phyloP scores from a whole-genome alignment of 2,329 filamentous ascomycete species.

The Clarireedia homoeocarpa region DNA sequence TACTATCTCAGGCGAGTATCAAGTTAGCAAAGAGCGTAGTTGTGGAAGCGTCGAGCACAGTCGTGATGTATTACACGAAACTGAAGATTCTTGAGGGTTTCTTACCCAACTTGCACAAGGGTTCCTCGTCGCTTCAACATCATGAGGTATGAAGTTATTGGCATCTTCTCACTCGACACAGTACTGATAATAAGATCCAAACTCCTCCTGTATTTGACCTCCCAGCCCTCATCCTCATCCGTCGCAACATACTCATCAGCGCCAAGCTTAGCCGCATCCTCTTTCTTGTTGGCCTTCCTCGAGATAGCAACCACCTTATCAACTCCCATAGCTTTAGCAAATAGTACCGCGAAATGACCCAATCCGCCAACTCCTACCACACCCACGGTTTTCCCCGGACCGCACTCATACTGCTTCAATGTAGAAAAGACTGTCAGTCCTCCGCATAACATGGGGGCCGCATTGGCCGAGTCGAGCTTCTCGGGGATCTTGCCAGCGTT shows the following conservation, averaged over 20 bases:
- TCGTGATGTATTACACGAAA: too few species aligned
- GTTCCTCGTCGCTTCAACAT: conserved; percentile 51
- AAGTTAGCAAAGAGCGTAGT: too few species aligned
- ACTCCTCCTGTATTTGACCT: conserved; percentile 40
- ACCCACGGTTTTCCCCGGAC: conserved; percentile 63
- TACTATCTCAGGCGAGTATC: too few species aligned
- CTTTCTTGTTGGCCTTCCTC: conserved; percentile 48
- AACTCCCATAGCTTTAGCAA: conserved; percentile 61
- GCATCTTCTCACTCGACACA: conserved; percentile 51
- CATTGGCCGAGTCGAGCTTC: too few species aligned
- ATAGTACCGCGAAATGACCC: conserved; percentile 66
- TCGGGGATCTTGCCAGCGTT: too few species aligned
- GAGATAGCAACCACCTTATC: conserved; percentile 59
- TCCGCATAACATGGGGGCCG: conserved; percentile 42
- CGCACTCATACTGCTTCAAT: conserved; percentile 52
- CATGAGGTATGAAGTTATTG: conserved; percentile 50
- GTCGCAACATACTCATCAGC: conserved; percentile 49
- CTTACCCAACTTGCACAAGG: conserved; percentile 53
- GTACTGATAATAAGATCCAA: conserved; percentile 55
- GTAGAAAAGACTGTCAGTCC: conserved; percentile 69
- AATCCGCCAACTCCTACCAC: conserved; percentile 59
- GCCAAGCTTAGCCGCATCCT: conserved; percentile 53
- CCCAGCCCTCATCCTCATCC: conserved; percentile 49
- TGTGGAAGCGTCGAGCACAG: too few species aligned
- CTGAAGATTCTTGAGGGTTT: too few species aligned